Percentiles rank a stretch among this genome's conserved stretches.
Conservation (phyloP, 768 basidiomycete species). For the Auriscalpium microsporum region DNA sequence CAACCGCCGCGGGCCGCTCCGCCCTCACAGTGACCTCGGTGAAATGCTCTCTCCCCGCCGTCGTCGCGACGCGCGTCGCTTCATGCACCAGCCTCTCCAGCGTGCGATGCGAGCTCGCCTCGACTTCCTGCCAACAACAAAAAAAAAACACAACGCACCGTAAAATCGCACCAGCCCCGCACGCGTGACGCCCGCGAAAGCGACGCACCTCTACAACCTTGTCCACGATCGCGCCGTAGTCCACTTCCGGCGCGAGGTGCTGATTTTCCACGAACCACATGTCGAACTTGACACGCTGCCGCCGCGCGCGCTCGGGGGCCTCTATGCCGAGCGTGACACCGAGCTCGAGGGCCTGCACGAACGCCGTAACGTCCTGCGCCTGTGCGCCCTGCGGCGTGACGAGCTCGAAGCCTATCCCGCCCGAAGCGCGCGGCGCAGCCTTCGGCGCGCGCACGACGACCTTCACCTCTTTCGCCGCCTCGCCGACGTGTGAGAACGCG, state of each 20-base stretch:
- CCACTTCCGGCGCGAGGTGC: constrained; percentile 3
- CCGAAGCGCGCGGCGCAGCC: constrained; percentile 4
- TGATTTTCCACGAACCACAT: constrained; percentile 7
- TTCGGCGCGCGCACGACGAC: constrained; percentile 3
- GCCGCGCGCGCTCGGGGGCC: constrained; percentile 2
- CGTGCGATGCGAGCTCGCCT: constrained; percentile 1
- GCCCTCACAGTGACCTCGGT: constrained; percentile 5
- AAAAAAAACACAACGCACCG: background rate
- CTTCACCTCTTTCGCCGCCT: constrained; percentile 2
- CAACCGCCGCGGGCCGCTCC: constrained; percentile 1
- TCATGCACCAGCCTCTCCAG: constrained; percentile 9
- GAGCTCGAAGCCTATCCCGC: constrained; percentile 8
- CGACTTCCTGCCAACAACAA: background rate
- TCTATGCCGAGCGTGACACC: constrained; percentile 1
- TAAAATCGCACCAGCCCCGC: background rate
- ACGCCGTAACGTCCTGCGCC: constrained; percentile 1
- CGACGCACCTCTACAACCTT: constrained; percentile 7
- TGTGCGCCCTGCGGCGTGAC: constrained; percentile 1
- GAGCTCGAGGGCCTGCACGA: constrained; percentile 5
- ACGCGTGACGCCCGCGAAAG: background rate
- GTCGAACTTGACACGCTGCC: constrained; percentile 7
- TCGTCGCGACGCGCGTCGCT: constrained; percentile 4
- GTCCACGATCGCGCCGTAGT: constrained; percentile 4
- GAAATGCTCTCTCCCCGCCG: constrained; percentile 1
- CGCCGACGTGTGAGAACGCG: constrained; percentile 5